A percentile compares a stretch with the other conserved stretches of the same genome.
Conservation (phyloP, 176 grass and related monocot species). For the Oryza longistaminata region DNA sequence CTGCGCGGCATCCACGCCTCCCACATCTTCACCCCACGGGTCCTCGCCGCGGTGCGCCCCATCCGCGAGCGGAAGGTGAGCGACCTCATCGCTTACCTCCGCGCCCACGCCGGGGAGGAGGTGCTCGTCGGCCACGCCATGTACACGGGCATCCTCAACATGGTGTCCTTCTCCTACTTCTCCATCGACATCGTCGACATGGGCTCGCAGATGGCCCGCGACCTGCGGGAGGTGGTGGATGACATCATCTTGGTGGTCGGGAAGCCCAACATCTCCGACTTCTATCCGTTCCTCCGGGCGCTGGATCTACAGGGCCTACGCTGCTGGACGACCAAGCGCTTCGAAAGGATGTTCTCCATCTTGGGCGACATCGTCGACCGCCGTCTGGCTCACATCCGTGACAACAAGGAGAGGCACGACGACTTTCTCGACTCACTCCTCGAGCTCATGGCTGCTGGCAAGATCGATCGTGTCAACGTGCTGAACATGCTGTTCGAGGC, state of each 20-base stretch:
- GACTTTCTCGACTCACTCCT: slow-evolving; percentile 54
- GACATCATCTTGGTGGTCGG: background rate
- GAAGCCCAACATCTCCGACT: slow-evolving; percentile 47
- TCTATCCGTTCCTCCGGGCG: slow-evolving; percentile 30
- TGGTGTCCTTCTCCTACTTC: slow-evolving; percentile 24
- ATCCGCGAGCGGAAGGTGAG: slow-evolving; percentile 36
- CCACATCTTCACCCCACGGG: slow-evolving; percentile 33
- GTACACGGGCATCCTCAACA: slow-evolving; percentile 38
- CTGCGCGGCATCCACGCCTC: slow-evolving; percentile 33
- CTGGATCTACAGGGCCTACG: slow-evolving; percentile 51
- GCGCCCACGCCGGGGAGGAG: background rate
- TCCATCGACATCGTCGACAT: slow-evolving; percentile 40
- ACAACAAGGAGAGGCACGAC: background rate
- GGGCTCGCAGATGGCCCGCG: background rate
- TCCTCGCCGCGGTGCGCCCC: slow-evolving; percentile 25
- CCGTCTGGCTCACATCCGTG: background rate
- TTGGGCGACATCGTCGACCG: slow-evolving; percentile 26
- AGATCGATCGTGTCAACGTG: slow-evolving; percentile 12
- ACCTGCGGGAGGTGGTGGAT: slow-evolving; percentile 16
- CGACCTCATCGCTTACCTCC: slow-evolving; percentile 9
- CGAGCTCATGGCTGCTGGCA: slow-evolving; percentile 12
- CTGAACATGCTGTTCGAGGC: slow-evolving; percentile 27
- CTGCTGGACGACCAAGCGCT: background rate
- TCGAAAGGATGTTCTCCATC: background rate
- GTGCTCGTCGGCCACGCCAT: slow-evolving; percentile 12